These are phyloP conservation scores for Ceratocystis eucalypticola DNA, from an alignment of 2,329 filamentous ascomycete genomes.

Conservation along the genomic window DNA sequence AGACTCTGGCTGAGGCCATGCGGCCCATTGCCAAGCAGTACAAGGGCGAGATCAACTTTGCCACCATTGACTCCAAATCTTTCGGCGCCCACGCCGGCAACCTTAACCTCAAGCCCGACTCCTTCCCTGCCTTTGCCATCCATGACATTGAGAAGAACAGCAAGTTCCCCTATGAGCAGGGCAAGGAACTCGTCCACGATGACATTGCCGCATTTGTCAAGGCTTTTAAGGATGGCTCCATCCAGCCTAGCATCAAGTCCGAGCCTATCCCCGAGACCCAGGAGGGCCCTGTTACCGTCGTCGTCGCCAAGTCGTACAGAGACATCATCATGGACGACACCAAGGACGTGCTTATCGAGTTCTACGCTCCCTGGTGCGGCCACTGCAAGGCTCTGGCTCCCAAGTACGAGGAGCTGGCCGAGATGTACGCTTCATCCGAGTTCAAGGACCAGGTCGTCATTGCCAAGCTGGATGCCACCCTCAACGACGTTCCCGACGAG, in stretches of 20 bases:
- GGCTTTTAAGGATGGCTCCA: slow-evolving; percentile 71
- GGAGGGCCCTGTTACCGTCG: slow-evolving; percentile 71
- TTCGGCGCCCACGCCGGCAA: slow-evolving; percentile 93
- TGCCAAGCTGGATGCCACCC: slow-evolving; percentile 93
- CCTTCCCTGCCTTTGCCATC: slow-evolving; percentile 96
- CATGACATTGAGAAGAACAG: slow-evolving; percentile 90
- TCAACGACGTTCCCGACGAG: slow-evolving; percentile 93
- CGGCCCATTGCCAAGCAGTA: slow-evolving; percentile 82
- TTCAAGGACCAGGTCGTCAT: slow-evolving; percentile 77
- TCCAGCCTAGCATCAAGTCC: slow-evolving; percentile 95
- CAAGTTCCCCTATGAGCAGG: slow-evolving; percentile 90
- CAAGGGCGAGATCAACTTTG: slow-evolving; percentile 93
- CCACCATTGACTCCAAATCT: slow-evolving; percentile 85
- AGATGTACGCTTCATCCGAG: slow-evolving; percentile 61
- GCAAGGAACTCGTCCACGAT: slow-evolving; percentile 58
- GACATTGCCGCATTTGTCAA: slow-evolving; percentile 71
- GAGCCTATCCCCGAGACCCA: slow-evolving; percentile 91
- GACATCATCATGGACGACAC: slow-evolving; percentile 80
- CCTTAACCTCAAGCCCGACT: slow-evolving; percentile 89
- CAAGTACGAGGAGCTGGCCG: slow-evolving; percentile 85
- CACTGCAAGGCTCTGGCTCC: slow-evolving; percentile 98
- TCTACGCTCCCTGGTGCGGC: slow-evolving; percentile 98
- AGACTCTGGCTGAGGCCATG: slow-evolving; percentile 59
- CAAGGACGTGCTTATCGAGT: slow-evolving; percentile 96
- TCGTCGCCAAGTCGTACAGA: slow-evolving; percentile 91